Conservation (phyloP, 2,329 filamentous ascomycete species). For the Aspergillus pseudonomiae region DNA sequence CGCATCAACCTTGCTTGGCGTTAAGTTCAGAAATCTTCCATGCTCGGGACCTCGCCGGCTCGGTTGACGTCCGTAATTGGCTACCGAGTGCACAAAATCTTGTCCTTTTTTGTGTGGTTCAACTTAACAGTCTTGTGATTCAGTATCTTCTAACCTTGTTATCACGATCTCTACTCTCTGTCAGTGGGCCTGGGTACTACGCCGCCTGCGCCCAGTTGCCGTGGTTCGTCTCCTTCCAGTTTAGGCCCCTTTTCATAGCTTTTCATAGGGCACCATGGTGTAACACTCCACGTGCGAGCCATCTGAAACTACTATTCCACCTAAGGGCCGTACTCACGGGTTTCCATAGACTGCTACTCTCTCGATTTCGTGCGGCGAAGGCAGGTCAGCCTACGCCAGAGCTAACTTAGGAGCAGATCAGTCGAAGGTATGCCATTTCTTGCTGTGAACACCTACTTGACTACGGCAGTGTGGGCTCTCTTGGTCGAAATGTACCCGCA, state of each 20-base stretch:
- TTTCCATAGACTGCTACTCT: not conserved
- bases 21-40: not conserved
- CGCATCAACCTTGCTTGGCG: not conserved
- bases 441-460: conserved; percentile 9
- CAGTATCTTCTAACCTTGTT: not conserved
- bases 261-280: not conserved
- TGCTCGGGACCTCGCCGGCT: conserved; percentile 2
- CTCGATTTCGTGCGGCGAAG: conserved; percentile 14
- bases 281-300: not conserved
- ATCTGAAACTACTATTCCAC: not conserved
- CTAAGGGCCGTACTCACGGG: too few relatives aligned
- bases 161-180: not conserved
- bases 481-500: conserved; percentile 36
- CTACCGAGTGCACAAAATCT: not conserved
- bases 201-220: not conserved
- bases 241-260: not conserved
- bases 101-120: conserved; percentile 1
- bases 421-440: conserved; percentile 2
- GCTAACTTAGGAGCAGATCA: conserved; percentile 3
- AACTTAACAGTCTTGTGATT: conserved; percentile 1
- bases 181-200: not conserved
- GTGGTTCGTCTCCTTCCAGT: not conserved
- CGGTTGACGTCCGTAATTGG: not conserved
- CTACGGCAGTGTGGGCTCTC: conserved; percentile 1
- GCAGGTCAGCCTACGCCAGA: conserved; percentile 6